Percentiles rank a stretch among this genome's conserved stretches.
phyloP scores from a whole-genome alignment of 495 filamentous ascomycete species.

The Terfezia claveryi region DNA sequence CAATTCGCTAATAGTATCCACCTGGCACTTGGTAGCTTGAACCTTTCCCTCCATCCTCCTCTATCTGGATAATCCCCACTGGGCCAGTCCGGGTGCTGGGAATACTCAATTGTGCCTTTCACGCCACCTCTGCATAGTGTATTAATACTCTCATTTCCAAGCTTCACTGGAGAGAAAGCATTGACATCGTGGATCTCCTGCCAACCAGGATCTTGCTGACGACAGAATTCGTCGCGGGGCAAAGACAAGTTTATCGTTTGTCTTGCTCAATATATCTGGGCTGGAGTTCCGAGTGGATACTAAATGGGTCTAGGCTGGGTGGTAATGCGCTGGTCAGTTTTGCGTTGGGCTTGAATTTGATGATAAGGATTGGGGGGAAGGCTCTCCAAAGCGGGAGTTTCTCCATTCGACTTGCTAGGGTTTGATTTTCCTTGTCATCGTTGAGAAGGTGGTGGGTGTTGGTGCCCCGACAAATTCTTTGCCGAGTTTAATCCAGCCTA shows the following conservation, averaged over 20 bases:
- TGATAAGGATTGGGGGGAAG: neutral
- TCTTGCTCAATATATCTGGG: constrained; percentile 67
- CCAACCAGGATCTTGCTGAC: constrained; percentile 64
- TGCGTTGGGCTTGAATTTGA: neutral
- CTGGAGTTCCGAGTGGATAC: constrained; percentile 11
- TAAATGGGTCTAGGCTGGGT: constrained; percentile 20
- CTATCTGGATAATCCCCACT: constrained; percentile 10
- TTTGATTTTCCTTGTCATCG: constrained; percentile 23
- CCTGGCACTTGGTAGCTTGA: constrained; percentile 27
- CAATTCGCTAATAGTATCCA: constrained; percentile 20
- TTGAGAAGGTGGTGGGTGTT: constrained; percentile 10
- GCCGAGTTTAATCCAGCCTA: constrained; percentile 45
- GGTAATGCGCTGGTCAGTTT: neutral
- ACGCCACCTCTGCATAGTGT: constrained; percentile 19
- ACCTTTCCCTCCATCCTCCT: constrained; percentile 29
- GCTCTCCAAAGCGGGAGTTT: neutral
- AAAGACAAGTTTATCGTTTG: constrained; percentile 68
- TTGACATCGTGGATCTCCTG: constrained; percentile 57
- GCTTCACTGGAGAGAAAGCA: constrained; percentile 33
- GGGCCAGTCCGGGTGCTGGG: constrained; percentile 2
- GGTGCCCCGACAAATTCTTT: constrained; percentile 11
- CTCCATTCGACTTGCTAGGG: constrained; percentile 12
- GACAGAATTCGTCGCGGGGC: constrained; percentile 45
- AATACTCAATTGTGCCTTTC: constrained; percentile 17
- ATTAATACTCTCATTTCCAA: constrained; percentile 35